Conservation (phyloP, 306 rosid genomes). For the Prunus davidiana region DNA sequence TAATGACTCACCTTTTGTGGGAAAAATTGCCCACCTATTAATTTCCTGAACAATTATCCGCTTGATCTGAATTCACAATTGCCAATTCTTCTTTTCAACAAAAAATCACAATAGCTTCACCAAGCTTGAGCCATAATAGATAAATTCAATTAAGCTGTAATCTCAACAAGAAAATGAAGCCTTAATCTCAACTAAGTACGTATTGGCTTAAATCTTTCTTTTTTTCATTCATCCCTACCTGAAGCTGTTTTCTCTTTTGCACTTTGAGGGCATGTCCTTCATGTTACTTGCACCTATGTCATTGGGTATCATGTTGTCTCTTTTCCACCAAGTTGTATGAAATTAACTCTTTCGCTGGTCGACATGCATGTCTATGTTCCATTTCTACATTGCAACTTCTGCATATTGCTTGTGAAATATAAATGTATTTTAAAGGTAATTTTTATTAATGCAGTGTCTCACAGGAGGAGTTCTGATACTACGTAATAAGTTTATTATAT, state of each 20-base stretch:
- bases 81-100: not conserved
- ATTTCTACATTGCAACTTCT: not conserved
- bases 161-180: not conserved
- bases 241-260: not conserved
- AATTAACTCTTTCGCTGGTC: not conserved
- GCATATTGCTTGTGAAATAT: not conserved
- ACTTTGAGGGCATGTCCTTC: not conserved
- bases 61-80: not conserved
- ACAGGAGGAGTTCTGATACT: conserved; percentile 81
- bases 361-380: not conserved
- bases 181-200: not conserved
- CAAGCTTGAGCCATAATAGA: not conserved
- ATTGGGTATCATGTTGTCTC: not conserved
- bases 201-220: not conserved
- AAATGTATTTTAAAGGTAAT: conserved; percentile 7
- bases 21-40: not conserved
- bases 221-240: not conserved
- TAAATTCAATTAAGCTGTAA: not conserved
- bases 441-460: conserved; percentile 55
- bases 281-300: not conserved
- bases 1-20: not conserved
- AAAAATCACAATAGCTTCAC: not conserved
- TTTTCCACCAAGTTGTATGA: not conserved
- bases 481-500: conserved; percentile 64
- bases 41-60: not conserved